Evolutionary conservation across 2,329 filamentous ascomycete species (phyloP).

Genomic region (Verticillium isaacii): DNA sequence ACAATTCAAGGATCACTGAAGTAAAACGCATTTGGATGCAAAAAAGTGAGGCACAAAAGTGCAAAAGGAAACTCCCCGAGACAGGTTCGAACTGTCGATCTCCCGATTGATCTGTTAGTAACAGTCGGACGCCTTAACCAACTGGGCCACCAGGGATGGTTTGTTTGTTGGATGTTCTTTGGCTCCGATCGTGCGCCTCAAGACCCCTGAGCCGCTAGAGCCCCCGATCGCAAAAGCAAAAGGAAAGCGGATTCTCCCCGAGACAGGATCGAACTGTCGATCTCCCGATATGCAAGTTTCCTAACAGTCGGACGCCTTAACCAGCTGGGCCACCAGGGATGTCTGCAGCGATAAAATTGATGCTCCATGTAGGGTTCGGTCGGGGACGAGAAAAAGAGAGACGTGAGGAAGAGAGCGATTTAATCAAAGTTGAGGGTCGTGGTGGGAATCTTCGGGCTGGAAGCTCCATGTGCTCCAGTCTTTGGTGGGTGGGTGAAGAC

Average conservation of each 20-base stretch:
- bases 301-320: slow-evolving; percentile 2
- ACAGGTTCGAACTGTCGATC: slow-evolving; percentile 3
- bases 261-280: slow-evolving; percentile 3
- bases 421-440: not conserved
- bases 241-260: not conserved
- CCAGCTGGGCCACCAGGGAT: slow-evolving; percentile 2
- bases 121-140: slow-evolving; percentile 3
- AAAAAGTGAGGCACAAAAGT: not conserved
- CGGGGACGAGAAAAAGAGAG: not conserved
- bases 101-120: not conserved
- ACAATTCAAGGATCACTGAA: too few species aligned
- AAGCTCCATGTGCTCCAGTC: not conserved
- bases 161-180: not conserved
- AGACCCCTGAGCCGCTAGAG: not conserved
- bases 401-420: not conserved
- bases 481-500: not conserved
- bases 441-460: not conserved
- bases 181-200: not conserved
- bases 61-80: slow-evolving; percentile 1
- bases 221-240: not conserved
- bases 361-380: not conserved
- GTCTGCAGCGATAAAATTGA: not conserved
- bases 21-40: too few species aligned
- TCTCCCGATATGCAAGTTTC: not conserved
- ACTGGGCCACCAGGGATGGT: slow-evolving; percentile 1